These are phyloP conservation scores for Astragalus membranaceus DNA, from an alignment of 306 rosid genomes.

Conservation along the genomic window DNA sequence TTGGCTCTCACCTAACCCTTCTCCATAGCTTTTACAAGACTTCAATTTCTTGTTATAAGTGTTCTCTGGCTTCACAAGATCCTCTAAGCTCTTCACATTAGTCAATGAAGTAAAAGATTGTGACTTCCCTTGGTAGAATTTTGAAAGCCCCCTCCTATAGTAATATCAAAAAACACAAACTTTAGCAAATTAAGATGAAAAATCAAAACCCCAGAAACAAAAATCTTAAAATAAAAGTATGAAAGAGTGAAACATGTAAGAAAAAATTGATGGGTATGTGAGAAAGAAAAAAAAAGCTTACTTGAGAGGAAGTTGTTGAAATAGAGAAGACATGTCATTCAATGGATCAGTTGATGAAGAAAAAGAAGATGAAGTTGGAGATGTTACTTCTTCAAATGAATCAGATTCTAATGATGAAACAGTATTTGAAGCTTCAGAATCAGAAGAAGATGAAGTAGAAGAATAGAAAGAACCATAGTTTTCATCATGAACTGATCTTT, in stretches of 20 bases:
- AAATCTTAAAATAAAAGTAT: neutral
- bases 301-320: conserved; percentile 43
- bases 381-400: conserved; percentile 38
- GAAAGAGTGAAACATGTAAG: neutral
- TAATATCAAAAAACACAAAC: neutral
- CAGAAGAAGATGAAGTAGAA: conserved; percentile 8
- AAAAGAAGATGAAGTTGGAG: conserved; percentile 8
- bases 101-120: conserved; percentile 42
- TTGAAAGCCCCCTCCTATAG: conserved; percentile 46
- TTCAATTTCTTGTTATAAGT: conserved; percentile 35
- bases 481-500: conserved; percentile 2
- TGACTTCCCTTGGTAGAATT: conserved; percentile 39
- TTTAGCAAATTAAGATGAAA: neutral
- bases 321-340: conserved; percentile 31
- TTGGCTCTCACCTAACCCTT: neutral
- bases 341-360: conserved; percentile 25
- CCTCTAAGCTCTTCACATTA: conserved; percentile 36
- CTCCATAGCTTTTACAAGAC: conserved; percentile 29
- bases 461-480: neutral
- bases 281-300: neutral
- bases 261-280: neutral
- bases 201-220: neutral
- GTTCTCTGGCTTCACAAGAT: conserved; percentile 43
- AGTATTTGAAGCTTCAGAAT: conserved; percentile 12
- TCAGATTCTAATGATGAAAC: conserved; percentile 27